Percentiles rank a stretch among this genome's conserved stretches.
phyloP scores from a whole-genome alignment of 2,329 filamentous ascomycete species.

The Colletotrichum eleusines region DNA sequence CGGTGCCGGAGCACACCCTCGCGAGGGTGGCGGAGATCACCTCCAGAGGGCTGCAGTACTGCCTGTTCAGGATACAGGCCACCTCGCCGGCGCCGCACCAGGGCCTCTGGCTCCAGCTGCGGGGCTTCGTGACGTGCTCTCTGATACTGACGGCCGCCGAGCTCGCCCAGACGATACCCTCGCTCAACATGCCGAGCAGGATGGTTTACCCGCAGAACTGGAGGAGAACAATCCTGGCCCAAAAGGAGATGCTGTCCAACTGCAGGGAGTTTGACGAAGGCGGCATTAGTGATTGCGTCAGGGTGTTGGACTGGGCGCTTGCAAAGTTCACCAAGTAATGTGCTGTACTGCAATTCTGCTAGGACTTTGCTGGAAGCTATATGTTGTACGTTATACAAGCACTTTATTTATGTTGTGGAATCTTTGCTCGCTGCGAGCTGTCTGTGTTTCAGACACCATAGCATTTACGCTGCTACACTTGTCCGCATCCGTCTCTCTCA shows the following conservation, averaged over 20 bases:
- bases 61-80: slow-evolving; percentile 33
- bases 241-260: slow-evolving; percentile 32
- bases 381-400: not conserved
- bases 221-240: slow-evolving; percentile 25
- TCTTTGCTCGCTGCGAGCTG: not conserved
- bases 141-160: slow-evolving; percentile 33
- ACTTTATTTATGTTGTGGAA: not conserved
- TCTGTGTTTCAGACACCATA: not conserved
- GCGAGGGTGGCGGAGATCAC: slow-evolving; percentile 23
- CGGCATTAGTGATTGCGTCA: slow-evolving; percentile 37
- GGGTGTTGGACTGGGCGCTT: slow-evolving; percentile 36
- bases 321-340: slow-evolving; percentile 24
- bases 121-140: slow-evolving; percentile 39
- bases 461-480: not conserved
- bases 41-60: slow-evolving; percentile 33
- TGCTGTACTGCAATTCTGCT: not conserved
- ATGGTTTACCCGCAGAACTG: slow-evolving; percentile 30
- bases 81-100: slow-evolving; percentile 20
- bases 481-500: not conserved
- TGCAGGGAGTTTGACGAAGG: slow-evolving; percentile 38
- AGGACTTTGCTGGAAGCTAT: no score
- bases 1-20: slow-evolving; percentile 17
- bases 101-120: slow-evolving; percentile 33
- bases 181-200: slow-evolving; percentile 33
- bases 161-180: slow-evolving; percentile 28